Evolutionary conservation across 1,284 basidiomycete species (phyloP), one percentile per base, ranked within the genome.

Genomic region (Pholiota adiposa): DNA sequence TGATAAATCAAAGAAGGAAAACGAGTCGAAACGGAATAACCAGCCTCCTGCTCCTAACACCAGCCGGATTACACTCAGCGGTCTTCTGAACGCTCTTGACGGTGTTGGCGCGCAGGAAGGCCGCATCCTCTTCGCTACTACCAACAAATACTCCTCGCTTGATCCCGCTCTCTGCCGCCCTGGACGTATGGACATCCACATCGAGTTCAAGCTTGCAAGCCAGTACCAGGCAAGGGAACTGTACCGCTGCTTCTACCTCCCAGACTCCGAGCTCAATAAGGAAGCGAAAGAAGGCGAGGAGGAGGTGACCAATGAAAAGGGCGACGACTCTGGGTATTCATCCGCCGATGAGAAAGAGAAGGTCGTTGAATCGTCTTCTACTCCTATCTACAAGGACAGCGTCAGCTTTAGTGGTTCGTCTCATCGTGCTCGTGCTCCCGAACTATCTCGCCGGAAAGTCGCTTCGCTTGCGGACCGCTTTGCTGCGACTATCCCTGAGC

Each of bases 41-140:
- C 56, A 46, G 38, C 66, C 46, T 49, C 63, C 50, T 40, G 56
- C 48, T 16, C 40, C 52, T n/a, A 51, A 58, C 14, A 67, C 58
- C 34, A 76, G 71, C 58, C 79, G 80, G 27, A 74, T 89, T 56
- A 87, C 84, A 19, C 82, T 92, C 40, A 89, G 87, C 56, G 90
- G 90, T 9, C 78, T 92, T 6, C 79, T 92, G 11, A 90, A 90
- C 51, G 87, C 88, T 8, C 82, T 92, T 12, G 90, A 92, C 64
- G 90, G 90, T 31, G 84, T 92, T 53, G 86, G 82, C 7, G 89
- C 89, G 0, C 87, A 88, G 66, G 90, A 92, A 73, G 90, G 90
- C 12, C 84, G 90, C 0, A 82, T 92, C 44, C 78, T 92, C 1
- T 90, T 90, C 59, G 90, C 90, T 2, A 92, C 90, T 0, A 92